Evolutionary conservation across 2,329 filamentous ascomycete species (phyloP).

Genomic region (Diaporthe ilicicola): DNA sequence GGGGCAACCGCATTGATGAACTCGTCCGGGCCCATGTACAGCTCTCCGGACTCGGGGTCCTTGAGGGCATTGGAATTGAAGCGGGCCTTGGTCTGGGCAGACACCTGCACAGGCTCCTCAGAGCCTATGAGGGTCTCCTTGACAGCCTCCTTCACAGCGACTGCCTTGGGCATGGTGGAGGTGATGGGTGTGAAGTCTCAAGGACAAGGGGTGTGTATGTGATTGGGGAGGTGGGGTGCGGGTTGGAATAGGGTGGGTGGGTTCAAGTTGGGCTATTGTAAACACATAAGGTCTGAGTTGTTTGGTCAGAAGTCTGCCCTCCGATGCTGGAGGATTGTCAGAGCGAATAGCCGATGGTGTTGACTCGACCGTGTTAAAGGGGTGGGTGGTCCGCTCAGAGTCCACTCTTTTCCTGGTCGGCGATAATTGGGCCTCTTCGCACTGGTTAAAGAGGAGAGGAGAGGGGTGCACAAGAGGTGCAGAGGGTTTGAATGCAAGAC

Average conservation of each 20-base stretch:
- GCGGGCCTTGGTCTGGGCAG: slow-evolving; percentile 76
- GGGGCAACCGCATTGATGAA: slow-evolving; percentile 94
- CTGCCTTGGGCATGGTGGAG: slow-evolving; percentile 51
- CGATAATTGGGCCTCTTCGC: slow-evolving; percentile 24
- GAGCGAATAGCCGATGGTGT: neutral
- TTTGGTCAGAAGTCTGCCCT: neutral
- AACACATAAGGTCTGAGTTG: slow-evolving; percentile 14
- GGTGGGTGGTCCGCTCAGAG: neutral
- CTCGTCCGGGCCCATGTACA: slow-evolving; percentile 82
- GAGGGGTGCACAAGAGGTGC: neutral
- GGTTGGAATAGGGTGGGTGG: neutral
- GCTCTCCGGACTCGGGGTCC: slow-evolving; percentile 78
- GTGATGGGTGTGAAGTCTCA: neutral
- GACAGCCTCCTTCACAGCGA: slow-evolving; percentile 72
- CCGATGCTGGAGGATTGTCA: neutral
- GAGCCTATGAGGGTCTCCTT: slow-evolving; percentile 81
- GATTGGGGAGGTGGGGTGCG: neutral
- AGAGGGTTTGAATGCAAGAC: neutral
- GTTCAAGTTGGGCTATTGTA: neutral
- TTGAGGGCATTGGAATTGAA: slow-evolving; percentile 81
- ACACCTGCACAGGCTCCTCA: slow-evolving; percentile 67
- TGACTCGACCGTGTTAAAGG: slow-evolving; percentile 13
- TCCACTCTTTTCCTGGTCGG: slow-evolving; percentile 9
- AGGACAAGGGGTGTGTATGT: neutral
- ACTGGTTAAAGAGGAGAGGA: neutral